Evolutionary conservation across 2,329 filamentous ascomycete genomes (phyloP).

Genomic region (Fusarium armeniacum): DNA sequence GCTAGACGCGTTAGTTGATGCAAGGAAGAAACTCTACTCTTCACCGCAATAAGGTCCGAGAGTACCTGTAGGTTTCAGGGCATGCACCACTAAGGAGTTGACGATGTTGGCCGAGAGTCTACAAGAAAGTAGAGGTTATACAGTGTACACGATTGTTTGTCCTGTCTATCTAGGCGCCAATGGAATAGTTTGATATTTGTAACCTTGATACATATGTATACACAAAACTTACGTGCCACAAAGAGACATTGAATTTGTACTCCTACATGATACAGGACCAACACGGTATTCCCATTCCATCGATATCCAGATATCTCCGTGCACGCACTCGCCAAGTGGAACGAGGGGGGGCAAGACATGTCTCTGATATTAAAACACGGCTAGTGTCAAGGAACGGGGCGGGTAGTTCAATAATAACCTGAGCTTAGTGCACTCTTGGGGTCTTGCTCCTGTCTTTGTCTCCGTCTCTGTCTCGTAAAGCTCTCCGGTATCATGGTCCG

Average conservation of each 20-base stretch:
- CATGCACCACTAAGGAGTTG: slow-evolving; percentile 24
- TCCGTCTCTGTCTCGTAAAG: slow-evolving; percentile 21
- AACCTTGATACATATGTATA: slow-evolving; percentile 4
- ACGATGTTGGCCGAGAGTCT: slow-evolving; percentile 5
- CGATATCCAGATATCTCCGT: slow-evolving; percentile 7
- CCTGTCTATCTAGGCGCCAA: slow-evolving; percentile 10
- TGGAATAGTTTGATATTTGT: background rate
- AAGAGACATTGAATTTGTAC: slow-evolving; percentile 4
- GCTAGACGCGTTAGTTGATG: slow-evolving; percentile 40
- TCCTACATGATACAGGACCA: slow-evolving; percentile 21
- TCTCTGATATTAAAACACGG: slow-evolving; percentile 12
- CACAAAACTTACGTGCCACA: slow-evolving; percentile 8
- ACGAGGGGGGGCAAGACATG: slow-evolving; percentile 37
- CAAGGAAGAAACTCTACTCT: slow-evolving; percentile 13
- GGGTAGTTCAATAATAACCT: slow-evolving; percentile 14
- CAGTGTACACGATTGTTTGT: background rate
- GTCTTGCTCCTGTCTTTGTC: slow-evolving; percentile 28
- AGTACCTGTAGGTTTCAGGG: slow-evolving; percentile 24
- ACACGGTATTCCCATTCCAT: slow-evolving; percentile 5
- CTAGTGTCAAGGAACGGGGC: slow-evolving; percentile 34
- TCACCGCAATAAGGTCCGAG: slow-evolving; percentile 19
- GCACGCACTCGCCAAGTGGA: slow-evolving; percentile 11
- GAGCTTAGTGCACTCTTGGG: slow-evolving; percentile 14
- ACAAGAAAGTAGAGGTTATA: background rate
- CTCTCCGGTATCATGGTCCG: background rate